Conservation (phyloP, 306 rosid genomes). For the Luffa acutangula region DNA sequence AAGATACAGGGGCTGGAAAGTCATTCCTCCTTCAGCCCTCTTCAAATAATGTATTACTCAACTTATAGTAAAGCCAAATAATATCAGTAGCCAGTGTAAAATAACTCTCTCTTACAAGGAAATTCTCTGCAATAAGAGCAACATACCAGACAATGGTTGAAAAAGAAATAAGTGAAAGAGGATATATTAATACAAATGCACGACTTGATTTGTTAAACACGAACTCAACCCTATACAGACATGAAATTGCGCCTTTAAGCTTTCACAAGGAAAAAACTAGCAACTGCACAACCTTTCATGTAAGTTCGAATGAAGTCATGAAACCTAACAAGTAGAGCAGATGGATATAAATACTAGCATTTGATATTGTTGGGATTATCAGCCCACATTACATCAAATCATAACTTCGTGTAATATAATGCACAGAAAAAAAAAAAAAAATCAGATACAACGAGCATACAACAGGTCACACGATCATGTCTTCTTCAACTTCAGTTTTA, state of each 20-base stretch:
- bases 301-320: not conserved
- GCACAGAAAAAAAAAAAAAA: not conserved
- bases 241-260: not conserved
- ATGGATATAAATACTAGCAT: not conserved
- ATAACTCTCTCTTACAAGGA: not conserved
- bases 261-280: not conserved
- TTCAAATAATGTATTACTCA: slow-evolving; percentile 8
- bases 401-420: not conserved
- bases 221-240: not conserved
- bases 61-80: not conserved
- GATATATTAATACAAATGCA: not conserved
- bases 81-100: not conserved
- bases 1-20: not conserved
- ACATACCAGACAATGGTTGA: not conserved
- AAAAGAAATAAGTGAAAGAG: not conserved
- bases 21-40: not conserved
- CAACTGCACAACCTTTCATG: not conserved
- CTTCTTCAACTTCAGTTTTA: slow-evolving; percentile 1
- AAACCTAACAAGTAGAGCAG: not conserved
- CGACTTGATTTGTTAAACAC: not conserved
- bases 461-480: not conserved
- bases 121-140: not conserved
- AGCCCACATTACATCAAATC: not conserved
- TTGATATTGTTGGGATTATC: not conserved
- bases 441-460: slow-evolving; percentile 3